phyloP scores from a whole-genome alignment of 352 stramenopile species.

The Globisporangium uncinulatum region DNA sequence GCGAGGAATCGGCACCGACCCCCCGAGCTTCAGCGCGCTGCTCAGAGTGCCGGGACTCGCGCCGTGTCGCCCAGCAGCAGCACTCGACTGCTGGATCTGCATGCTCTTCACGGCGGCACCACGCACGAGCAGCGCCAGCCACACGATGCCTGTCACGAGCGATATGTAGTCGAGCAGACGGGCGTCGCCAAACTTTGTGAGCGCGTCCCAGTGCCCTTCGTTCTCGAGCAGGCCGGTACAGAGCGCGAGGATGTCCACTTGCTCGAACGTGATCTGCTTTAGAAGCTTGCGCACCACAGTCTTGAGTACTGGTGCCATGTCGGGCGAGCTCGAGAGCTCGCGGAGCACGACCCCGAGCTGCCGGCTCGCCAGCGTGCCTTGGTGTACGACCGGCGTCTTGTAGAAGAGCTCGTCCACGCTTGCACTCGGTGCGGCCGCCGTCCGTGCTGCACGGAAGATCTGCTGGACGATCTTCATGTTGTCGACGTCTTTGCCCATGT shows the following conservation, averaged over 20 bases:
- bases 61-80: constrained; percentile 21
- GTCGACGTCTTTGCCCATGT: constrained; percentile 81
- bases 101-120: constrained; percentile 79
- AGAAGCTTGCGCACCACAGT: constrained; percentile 82
- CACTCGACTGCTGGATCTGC: constrained; percentile 77
- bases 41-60: constrained; percentile 25
- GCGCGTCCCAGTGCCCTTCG: constrained; percentile 62
- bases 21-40: constrained; percentile 40
- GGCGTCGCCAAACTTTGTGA: constrained; percentile 52
- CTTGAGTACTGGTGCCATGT: constrained; percentile 80
- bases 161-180: constrained; percentile 75
- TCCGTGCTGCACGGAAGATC: constrained; percentile 69
- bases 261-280: constrained; percentile 76
- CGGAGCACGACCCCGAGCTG: constrained; percentile 76
- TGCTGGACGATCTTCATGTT: constrained; percentile 90
- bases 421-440: constrained; percentile 9
- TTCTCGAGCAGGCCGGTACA: constrained; percentile 76
- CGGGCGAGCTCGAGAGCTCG: constrained; percentile 62
- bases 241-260: constrained; percentile 76
- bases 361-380: constrained; percentile 54
- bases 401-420: constrained; percentile 61
- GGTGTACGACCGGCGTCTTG: constrained; percentile 39
- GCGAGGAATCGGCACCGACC: constrained; percentile 47
- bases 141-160: constrained; percentile 69
- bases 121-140: constrained; percentile 71